Base-by-base conservation (phyloP, 225 moss, liverwort and hornwort genomes). In the Polytrichum commune region DNA sequence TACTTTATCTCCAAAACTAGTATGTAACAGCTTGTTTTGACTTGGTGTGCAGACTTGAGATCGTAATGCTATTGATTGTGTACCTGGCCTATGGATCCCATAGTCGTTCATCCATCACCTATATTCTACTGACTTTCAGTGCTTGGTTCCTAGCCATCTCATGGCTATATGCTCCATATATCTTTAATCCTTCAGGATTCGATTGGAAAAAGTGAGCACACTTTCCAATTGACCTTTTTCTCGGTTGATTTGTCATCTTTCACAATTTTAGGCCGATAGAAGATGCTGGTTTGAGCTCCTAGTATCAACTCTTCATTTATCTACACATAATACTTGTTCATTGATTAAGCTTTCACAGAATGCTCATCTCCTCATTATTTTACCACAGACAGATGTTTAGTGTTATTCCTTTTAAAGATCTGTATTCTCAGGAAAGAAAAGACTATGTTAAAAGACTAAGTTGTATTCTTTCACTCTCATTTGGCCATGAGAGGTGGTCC, bases 101-200 rank as follows among this genome's bases (percentile, higher is more conserved):
- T 74, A 86, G 86, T 35, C 90, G 95, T 38, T 27, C 78, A 10
- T 77, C 90, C 53, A 8, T 93, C 27, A 86, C 85, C 63, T 98
- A 95, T 73, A 19, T 98, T 53, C 83, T 98, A 26, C 93, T 98
- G 25, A 93, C 98, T 19, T 91, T 93, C 80, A 90, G 88, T 84
- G 95, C 95, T 84, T 98, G 98, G 98, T 98, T 93, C 84, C 80
- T 98, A 76, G 95, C 93, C 32, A 33, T 98, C 18, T 95, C 98
- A 26, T 98, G 98, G 98, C 81, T 98, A 27, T 98, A 91, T 81
- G 98, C 95, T 27, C 98, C 98, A 4, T 95, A 85, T 69, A 88
- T 98, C 13, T 98, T 98, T 63, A 98, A 98, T 79, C 98, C 98
- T 32, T 91, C 98, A 54, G 98, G 98, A 63, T 98, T 95, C 68